Evolutionary conservation across 78 protist species (phyloP).

Genomic region (Guillardia theta): DNA sequence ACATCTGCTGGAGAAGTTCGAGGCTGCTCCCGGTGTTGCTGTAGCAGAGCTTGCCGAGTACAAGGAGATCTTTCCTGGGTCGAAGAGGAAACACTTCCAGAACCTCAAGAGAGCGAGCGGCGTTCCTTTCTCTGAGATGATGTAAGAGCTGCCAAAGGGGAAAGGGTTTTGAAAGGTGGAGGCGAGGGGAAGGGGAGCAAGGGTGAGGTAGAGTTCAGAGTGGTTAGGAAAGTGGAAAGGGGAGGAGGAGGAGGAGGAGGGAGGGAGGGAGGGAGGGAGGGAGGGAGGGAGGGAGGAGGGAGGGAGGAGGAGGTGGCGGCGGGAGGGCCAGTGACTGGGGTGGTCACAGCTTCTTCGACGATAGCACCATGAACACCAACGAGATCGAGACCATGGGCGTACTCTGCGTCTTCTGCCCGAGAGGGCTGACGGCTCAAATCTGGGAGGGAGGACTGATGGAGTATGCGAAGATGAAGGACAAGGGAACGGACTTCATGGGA

Average conservation of each 20-base stretch:
- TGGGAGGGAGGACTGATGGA: neutral
- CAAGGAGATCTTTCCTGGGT: neutral
- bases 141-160: too few species aligned
- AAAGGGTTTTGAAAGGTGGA: too few species aligned
- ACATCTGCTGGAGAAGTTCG: neutral
- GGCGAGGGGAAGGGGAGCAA: too few species aligned
- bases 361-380: neutral
- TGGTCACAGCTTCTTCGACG: slow-evolving; percentile 12
- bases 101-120: neutral
- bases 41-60: neutral
- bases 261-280: too few species aligned
- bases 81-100: neutral
- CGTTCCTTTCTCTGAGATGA: neutral
- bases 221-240: too few species aligned
- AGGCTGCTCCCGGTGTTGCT: neutral
- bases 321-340: too few species aligned
- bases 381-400: neutral
- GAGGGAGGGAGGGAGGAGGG: too few species aligned
- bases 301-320: too few species aligned
- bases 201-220: too few species aligned
- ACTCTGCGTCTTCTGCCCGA: neutral
- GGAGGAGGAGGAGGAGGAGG: too few species aligned
- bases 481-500: neutral
- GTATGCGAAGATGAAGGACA: neutral
- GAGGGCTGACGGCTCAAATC: neutral